Base-by-base conservation (phyloP, 805 yeast species). In the Kodamaea leandrae region DNA sequence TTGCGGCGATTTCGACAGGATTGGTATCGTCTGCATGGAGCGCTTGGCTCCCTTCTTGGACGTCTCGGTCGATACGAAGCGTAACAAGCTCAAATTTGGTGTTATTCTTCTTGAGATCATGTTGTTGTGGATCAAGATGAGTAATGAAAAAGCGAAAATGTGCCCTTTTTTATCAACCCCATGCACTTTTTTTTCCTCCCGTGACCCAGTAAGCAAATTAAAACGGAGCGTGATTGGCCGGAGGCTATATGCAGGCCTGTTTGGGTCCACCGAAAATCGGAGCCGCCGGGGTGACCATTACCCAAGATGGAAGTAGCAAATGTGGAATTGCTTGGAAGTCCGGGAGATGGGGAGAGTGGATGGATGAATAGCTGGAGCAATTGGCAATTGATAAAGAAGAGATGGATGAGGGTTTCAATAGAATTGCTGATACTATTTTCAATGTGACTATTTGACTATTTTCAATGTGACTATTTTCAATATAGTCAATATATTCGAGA, bases 1-100 rank as follows among this genome's bases (percentile, higher is more conserved):
- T 13, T 14, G 25, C 19, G 12, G 20, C 9, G 38, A 37, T 30
- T 44, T 53, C 4, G 48, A 45, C 6, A 60, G 42, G 2, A 52
- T 46, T 4, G 66, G 63, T 24, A 62, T 61, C 3, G 71, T 64
- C 46, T 63, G 69, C 50, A 64, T 61, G 46, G 55, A 64, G 43
- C 71, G 47, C 42, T 54, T 61, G 25, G 61, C 48, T 7, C 54
- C 57, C 20, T 51, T 54, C 37, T 53, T 50, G 35, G 44, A 36
- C 15, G 45, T 33, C 36, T 53, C 59, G 16, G 55, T 56, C 7
- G 61, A 55, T 14, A 49, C 46, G 33, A 37, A 50, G 30, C 58
- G 47, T 17, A 42, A 18, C 24, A 29, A 27, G 7, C 39, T 14
- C 16, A 47, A 16, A 21, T 19, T 30, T 3, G 21, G 37, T 24